Conservation (phyloP, 2,329 filamentous ascomycete species). For the Cladosporium oxysporum region DNA sequence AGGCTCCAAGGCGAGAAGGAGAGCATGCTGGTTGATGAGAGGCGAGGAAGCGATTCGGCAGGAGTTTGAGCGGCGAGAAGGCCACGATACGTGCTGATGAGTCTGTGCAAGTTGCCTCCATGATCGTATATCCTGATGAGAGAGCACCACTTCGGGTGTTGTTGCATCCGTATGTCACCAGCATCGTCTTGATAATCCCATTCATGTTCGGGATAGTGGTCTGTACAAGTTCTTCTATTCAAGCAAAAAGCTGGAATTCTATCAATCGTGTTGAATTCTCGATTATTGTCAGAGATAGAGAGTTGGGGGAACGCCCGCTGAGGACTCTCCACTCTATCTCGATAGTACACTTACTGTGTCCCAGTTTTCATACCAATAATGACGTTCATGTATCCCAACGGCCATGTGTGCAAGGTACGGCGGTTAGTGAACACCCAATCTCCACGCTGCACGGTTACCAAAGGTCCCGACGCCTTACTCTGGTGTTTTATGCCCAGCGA, state of each 20-base stretch:
- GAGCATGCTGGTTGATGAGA: not conserved
- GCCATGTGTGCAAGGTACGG: conserved; percentile 49
- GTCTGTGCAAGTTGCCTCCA: not conserved
- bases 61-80: not conserved
- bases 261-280: not conserved
- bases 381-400: conserved; percentile 51
- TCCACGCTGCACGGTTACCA: conserved; percentile 25
- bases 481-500: conserved; percentile 44
- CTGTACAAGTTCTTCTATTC: not conserved
- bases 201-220: not conserved
- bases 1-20: not conserved
- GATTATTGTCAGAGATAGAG: not conserved
- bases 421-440: conserved; percentile 47
- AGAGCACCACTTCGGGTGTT: no score
- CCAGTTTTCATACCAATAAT: conserved; percentile 38
- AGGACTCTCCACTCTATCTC: not conserved
- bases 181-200: not conserved
- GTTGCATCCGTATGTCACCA: no score
- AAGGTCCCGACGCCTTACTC: conserved; percentile 20
- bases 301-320: not conserved
- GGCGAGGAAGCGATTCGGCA: not conserved
- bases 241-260: not conserved
- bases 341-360: not conserved
- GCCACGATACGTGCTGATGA: not conserved
- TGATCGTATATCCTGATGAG: no score